phyloP scores from a whole-genome alignment of 768 basidiomycete genomes.

The Mrakia blollopis region DNA sequence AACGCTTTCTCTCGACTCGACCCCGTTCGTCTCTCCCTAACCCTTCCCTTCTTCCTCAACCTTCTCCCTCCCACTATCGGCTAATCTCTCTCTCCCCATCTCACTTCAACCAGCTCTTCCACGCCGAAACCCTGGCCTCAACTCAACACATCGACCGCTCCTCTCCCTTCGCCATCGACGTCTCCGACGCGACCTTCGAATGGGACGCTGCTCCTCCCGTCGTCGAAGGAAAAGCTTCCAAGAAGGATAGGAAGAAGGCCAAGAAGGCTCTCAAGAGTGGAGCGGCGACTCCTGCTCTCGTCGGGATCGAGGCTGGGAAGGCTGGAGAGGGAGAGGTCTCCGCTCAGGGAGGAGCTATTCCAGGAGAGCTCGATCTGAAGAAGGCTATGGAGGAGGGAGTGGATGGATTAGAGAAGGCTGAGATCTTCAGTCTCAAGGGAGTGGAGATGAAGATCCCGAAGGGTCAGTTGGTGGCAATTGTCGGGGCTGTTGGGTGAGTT shows the following conservation, averaged over 20 bases:
- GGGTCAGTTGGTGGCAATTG: constrained; percentile 76
- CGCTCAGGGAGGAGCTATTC: constrained; percentile 22
- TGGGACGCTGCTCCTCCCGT: constrained; percentile 52
- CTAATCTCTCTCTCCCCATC: background rate
- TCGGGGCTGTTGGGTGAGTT: constrained; percentile 66
- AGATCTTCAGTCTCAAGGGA: constrained; percentile 61
- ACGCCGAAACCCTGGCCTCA: constrained; percentile 53
- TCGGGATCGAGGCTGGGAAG: constrained; percentile 5
- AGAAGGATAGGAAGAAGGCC: constrained; percentile 26
- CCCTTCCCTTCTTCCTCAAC: too few species aligned
- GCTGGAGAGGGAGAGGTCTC: constrained; percentile 13
- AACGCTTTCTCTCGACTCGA: constrained; percentile 57
- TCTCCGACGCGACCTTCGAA: constrained; percentile 57
- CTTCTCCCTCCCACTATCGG: background rate
- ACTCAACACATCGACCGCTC: constrained; percentile 50
- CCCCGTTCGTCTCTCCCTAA: constrained; percentile 40
- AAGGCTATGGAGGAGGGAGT: constrained; percentile 25
- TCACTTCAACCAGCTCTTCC: constrained; percentile 42
- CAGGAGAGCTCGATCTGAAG: background rate
- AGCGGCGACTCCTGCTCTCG: background rate
- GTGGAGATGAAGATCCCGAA: constrained; percentile 65
- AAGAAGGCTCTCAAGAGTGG: constrained; percentile 7
- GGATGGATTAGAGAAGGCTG: constrained; percentile 18
- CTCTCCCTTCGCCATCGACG: constrained; percentile 52
- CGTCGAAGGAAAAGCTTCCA: background rate